Base-by-base conservation (phyloP, 352 stramenopile genomes). In the Globisporangium megalacanthum region DNA sequence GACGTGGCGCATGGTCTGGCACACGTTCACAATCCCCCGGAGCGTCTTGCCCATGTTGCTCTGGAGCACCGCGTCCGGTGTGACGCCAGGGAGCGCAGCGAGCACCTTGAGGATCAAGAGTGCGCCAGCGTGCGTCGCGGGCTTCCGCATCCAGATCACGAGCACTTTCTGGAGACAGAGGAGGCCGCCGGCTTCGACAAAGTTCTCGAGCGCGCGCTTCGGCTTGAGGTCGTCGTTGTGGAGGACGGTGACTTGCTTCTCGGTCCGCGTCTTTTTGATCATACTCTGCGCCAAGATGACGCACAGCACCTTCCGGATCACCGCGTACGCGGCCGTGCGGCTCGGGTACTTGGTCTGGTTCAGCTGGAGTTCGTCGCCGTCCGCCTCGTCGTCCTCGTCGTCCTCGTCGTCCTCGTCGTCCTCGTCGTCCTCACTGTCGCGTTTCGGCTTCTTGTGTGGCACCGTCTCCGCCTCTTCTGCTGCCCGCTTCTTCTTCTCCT, bases 221-320 rank as follows among this genome's bases (percentile, higher is more conserved):
- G 76, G 68, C 70, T 83, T 72, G 25, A 89, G 58, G 46, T 87
- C 79, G 47, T 83, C 75, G 59, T 89, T 89, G 53, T 68, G 70
- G n/a, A 89, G 54, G 6, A 83, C 58, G 5, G 68, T 56, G 15
- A 74, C 62, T 49, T 88, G 79, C 63, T 86, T 83, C 48, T 87
- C 77, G 1, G 73, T 73, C 25, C 68, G 68, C 42, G 68, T 51
- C 50, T 72, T 72, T 44, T 72, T 70, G 48, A 79, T 66, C 17
- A 65, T 70, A 49, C 76, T 74, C 54, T 89, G 79, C 9, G 59
- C 74, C 33, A 89, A 15, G 41, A 89, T 76, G 14, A 79, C 73
- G 2, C 59, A 51, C 25, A 89, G 52, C 48, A 88, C 66, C 39
- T 85, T 71, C 37, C 75, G 64, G 22, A 78, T 58, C 3, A 86